A percentile compares a stretch with the other conserved stretches of the same genome.
Evolutionary conservation across 345 rosid species (phyloP).

Genomic region (Erysimum cheiranthoides): DNA sequence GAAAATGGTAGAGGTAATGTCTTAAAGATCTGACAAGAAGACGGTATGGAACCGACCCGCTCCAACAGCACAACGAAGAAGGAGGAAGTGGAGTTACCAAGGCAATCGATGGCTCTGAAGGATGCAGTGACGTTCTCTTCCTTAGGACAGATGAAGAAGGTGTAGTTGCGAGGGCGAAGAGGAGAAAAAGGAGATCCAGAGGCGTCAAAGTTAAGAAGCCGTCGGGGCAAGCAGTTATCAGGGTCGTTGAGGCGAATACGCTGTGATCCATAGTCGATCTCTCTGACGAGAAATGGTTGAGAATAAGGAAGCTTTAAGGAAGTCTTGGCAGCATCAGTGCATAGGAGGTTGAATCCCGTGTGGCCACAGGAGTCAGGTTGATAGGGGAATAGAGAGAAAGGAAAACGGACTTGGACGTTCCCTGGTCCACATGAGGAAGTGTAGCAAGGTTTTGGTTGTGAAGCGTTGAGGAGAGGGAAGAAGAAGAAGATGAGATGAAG

Average conservation of each 20-base stretch:
- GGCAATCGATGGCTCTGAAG: slow-evolving; percentile 53
- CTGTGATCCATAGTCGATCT: slow-evolving; percentile 55
- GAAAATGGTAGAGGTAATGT: slow-evolving; percentile 52
- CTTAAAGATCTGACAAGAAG: slow-evolving; percentile 46
- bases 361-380: slow-evolving; percentile 57
- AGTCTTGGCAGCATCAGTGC: slow-evolving; percentile 44
- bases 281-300: slow-evolving; percentile 55
- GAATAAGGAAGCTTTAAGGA: slow-evolving; percentile 58
- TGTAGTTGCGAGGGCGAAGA: slow-evolving; percentile 48
- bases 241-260: slow-evolving; percentile 63
- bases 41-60: slow-evolving; percentile 36
- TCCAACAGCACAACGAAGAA: slow-evolving; percentile 50
- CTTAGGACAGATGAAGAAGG: slow-evolving; percentile 67
- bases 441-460: slow-evolving; percentile 44
- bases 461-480: slow-evolving; percentile 42
- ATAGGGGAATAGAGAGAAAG: slow-evolving; percentile 55
- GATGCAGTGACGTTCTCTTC: slow-evolving; percentile 29
- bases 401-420: slow-evolving; percentile 57
- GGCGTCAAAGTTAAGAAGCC: slow-evolving; percentile 58
- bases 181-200: slow-evolving; percentile 65
- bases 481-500: slow-evolving; percentile 45
- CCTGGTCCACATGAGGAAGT: slow-evolving; percentile 42
- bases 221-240: slow-evolving; percentile 57
- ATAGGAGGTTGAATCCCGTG: slow-evolving; percentile 62
- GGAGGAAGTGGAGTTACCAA: slow-evolving; percentile 63